Evolutionary conservation across 2,329 filamentous ascomycete genomes (phyloP).

Genomic region (Periconia macrospinosa): DNA sequence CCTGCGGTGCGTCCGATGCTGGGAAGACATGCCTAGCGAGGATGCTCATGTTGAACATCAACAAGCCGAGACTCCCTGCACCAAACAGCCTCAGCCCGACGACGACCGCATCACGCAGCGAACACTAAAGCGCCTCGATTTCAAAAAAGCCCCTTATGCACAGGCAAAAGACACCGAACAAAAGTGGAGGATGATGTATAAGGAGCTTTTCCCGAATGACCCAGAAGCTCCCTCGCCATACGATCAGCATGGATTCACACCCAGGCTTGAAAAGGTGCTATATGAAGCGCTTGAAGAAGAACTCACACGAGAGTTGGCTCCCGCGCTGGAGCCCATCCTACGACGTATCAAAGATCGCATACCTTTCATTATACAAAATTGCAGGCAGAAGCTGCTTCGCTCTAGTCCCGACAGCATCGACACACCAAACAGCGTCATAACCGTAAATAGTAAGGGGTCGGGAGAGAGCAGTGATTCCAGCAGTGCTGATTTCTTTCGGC

Average conservation of each 20-base stretch:
- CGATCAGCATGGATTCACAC: constrained; percentile 10
- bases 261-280: constrained; percentile 7
- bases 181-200: constrained; percentile 16
- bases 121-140: constrained; percentile 6
- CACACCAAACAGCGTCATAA: not conserved
- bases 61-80: constrained; percentile 2
- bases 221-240: constrained; percentile 13
- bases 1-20: constrained; percentile 11
- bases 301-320: constrained; percentile 11
- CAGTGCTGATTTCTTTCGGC: not conserved
- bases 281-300: constrained; percentile 14
- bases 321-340: constrained; percentile 7
- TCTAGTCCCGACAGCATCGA: not conserved
- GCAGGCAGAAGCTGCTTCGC: constrained; percentile 4
- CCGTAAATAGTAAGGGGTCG: no score
- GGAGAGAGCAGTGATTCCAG: not conserved
- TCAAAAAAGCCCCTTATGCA: constrained; percentile 14
- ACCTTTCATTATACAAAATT: constrained; percentile 11
- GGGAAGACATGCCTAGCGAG: constrained; percentile 7
- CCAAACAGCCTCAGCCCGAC: constrained; percentile 4
- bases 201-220: constrained; percentile 11
- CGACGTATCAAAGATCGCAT: constrained; percentile 9
- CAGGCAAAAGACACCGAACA: constrained; percentile 11
- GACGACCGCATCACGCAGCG: constrained; percentile 12
- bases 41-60: constrained; percentile 6